phyloP scores from a whole-genome alignment of 2,329 filamentous ascomycete genomes.

The Dactylellina cionopaga region DNA sequence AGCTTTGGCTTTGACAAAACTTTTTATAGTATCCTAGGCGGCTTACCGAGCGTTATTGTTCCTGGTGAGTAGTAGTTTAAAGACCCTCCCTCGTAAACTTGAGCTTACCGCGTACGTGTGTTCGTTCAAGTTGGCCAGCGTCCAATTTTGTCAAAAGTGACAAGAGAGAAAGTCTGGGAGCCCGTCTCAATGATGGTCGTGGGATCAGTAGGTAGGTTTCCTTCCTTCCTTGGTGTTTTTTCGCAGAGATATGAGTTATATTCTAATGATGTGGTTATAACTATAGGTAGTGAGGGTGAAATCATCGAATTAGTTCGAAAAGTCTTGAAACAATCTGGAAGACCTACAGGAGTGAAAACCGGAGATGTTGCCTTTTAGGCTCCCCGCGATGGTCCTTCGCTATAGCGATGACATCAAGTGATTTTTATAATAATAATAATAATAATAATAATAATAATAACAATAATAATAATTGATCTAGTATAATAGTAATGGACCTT shows the following conservation, averaged over 20 bases:
- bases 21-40: conserved; percentile 42
- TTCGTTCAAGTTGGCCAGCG: conserved; percentile 41
- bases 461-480: not conserved
- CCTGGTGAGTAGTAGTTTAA: conserved; percentile 12
- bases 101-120: too few species aligned
- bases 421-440: too few species aligned
- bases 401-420: too few species aligned
- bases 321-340: conserved; percentile 3
- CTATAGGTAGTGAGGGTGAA: conserved; percentile 18
- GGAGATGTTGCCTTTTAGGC: conserved; percentile 30
- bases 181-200: conserved; percentile 42
- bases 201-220: conserved; percentile 22
- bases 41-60: conserved; percentile 22
- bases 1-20: conserved; percentile 48
- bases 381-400: too few species aligned
- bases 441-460: too few species aligned
- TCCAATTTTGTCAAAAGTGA: conserved; percentile 16
- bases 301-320: conserved; percentile 25
- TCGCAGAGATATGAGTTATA: not conserved
- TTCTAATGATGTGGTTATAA: not conserved
- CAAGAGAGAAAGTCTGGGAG: conserved; percentile 27
- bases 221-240: not conserved
- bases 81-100: not conserved
- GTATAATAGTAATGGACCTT: not conserved
- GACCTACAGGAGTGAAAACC: conserved; percentile 10